Percentiles rank a stretch among this genome's conserved stretches.
Evolutionary conservation across 1,284 basidiomycete species (phyloP).

Genomic region (Tilletia caries): DNA sequence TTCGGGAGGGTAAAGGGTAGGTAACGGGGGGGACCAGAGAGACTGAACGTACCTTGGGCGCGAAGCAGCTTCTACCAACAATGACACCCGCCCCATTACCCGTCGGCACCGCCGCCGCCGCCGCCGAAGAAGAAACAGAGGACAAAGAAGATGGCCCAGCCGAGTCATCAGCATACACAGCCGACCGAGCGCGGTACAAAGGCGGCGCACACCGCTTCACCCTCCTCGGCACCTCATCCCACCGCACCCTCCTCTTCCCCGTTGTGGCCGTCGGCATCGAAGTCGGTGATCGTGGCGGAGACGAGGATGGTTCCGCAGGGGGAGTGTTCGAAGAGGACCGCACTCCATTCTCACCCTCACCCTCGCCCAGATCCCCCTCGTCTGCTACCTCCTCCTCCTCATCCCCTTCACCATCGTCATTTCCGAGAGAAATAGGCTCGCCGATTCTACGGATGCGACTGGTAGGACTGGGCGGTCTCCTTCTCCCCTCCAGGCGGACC

Average conservation of each 20-base stretch:
- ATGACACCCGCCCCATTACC: not conserved
- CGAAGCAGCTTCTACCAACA: not conserved
- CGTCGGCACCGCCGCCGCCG: not conserved
- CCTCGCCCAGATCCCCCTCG: not conserved
- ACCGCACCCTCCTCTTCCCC: not conserved
- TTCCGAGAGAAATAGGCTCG: not conserved
- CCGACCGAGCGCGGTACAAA: not conserved
- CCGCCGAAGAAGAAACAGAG: not conserved
- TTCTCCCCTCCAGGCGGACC: not conserved
- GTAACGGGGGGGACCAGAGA: no score
- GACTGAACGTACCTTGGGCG: not conserved
- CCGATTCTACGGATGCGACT: conserved; percentile 2
- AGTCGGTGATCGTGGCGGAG: not conserved
- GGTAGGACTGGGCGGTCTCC: conserved; percentile 1
- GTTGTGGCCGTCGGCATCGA: not conserved
- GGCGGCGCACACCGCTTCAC: not conserved
- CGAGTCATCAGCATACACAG: not conserved
- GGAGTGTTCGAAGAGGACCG: no score
- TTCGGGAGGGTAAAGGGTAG: not conserved
- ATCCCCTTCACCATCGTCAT: not conserved
- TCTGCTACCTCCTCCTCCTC: not conserved
- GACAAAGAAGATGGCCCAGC: not conserved
- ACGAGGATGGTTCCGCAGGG: not conserved
- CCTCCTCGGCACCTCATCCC: not conserved
- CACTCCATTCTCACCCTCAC: not conserved